A percentile compares a stretch with the other conserved stretches of the same genome.
Evolutionary conservation across 2,329 filamentous ascomycete genomes (phyloP).

Genomic region (Westerdykella sp.): DNA sequence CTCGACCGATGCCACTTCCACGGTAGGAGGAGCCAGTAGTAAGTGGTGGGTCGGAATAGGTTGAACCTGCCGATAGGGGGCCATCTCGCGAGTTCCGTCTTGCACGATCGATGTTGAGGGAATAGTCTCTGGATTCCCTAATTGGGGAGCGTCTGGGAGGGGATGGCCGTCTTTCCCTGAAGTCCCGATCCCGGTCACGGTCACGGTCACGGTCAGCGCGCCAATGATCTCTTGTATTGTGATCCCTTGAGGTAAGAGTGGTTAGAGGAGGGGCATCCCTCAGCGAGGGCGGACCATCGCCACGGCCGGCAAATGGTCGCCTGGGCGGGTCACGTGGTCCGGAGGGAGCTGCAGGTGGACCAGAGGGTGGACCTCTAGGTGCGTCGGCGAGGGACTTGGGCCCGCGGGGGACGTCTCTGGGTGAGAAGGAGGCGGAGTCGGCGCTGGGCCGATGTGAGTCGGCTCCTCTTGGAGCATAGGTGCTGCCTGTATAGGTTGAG

Average conservation of each 20-base stretch:
- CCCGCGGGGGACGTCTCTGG: conserved; percentile 66
- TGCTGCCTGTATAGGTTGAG: conserved; percentile 52
- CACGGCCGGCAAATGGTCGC: conserved; percentile 52
- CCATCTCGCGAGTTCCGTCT: conserved; percentile 67
- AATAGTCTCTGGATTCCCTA: conserved; percentile 53
- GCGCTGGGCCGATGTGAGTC: conserved; percentile 24
- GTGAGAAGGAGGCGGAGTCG: conserved; percentile 24
- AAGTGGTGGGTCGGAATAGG: conserved; percentile 61
- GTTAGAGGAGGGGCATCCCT: conserved; percentile 51
- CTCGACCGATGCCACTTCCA: conserved; percentile 49
- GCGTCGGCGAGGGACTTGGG: conserved; percentile 73
- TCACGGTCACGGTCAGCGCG: conserved; percentile 45
- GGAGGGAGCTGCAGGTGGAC: conserved; percentile 27
- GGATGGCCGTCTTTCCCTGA: conserved; percentile 55
- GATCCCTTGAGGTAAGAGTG: conserved; percentile 48
- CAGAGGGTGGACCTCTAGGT: conserved; percentile 34
- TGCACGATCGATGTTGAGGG: conserved; percentile 60
- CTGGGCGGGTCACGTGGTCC: conserved; percentile 52
- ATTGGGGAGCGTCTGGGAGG: conserved; percentile 59
- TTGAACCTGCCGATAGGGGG: conserved; percentile 64
- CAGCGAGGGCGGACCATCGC: conserved; percentile 57
- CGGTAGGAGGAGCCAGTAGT: conserved; percentile 47
- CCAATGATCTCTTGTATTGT: conserved; percentile 58
- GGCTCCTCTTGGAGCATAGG: conserved; percentile 47
- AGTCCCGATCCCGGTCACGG: conserved; percentile 49